Percentiles rank a stretch among this genome's conserved stretches.
phyloP scores from a whole-genome alignment of 2,329 filamentous ascomycete genomes.

The Talaromyces sp. region DNA sequence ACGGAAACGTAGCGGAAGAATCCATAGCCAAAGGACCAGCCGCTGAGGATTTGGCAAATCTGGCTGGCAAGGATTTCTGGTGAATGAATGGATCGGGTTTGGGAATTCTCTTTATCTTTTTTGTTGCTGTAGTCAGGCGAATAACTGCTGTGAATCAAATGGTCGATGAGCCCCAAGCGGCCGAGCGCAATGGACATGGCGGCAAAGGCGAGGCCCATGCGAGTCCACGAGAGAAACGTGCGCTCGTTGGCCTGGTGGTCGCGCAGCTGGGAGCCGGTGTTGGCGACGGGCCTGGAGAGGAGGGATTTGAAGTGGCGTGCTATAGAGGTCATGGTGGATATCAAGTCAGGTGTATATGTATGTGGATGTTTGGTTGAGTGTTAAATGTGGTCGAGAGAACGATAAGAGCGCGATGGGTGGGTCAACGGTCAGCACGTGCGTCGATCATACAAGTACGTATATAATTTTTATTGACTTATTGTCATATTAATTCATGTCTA shows the following conservation, averaged over 20 bases:
- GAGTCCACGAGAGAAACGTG: constrained; percentile 29
- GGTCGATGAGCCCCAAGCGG: constrained; percentile 22
- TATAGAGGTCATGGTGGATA: not conserved
- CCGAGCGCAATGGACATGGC: constrained; percentile 25
- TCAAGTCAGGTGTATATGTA: not conserved
- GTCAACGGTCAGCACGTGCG: not conserved
- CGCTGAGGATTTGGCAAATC: constrained; percentile 20
- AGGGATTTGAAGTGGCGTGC: constrained; percentile 15
- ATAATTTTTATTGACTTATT: not conserved
- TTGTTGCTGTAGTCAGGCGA: not conserved
- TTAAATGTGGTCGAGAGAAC: not conserved
- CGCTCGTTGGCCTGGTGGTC: constrained; percentile 29
- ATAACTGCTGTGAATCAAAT: constrained; percentile 13
- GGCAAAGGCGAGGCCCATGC: constrained; percentile 26
- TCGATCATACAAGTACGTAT: not conserved
- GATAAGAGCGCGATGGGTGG: not conserved
- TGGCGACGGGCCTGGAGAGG: constrained; percentile 20
- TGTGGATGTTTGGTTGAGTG: not conserved
- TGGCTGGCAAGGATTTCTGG: constrained; percentile 12
- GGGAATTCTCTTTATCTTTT: not conserved
- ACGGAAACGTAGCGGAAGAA: constrained; percentile 23
- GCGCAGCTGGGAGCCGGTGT: constrained; percentile 25
- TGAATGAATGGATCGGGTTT: not conserved
- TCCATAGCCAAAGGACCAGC: constrained; percentile 24
- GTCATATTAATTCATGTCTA: too few relatives aligned